phyloP scores from a whole-genome alignment of 2,329 filamentous ascomycete genomes.

The Xylaria sp. region DNA sequence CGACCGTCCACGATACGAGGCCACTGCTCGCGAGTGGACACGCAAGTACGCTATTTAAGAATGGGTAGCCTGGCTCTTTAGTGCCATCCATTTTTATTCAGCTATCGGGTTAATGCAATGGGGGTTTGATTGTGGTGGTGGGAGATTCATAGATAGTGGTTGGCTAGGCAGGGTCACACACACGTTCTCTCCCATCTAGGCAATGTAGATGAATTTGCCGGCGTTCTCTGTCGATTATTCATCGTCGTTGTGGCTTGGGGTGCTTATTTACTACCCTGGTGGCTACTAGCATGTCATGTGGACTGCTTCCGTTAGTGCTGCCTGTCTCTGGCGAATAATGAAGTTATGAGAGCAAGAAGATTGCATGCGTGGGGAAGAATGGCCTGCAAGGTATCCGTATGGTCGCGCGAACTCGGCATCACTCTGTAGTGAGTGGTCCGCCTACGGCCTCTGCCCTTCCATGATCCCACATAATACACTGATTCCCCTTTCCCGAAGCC shows the following conservation, averaged over 20 bases:
- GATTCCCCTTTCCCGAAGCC: conserved; percentile 3
- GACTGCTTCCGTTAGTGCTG: conserved; percentile 19
- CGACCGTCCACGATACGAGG: conserved; percentile 90
- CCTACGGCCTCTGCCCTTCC: conserved; percentile 4
- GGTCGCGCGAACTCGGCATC: not conserved
- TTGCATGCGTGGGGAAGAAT: conserved; percentile 19
- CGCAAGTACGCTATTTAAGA: conserved; percentile 92
- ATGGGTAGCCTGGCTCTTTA: conserved; percentile 1
- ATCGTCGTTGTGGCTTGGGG: conserved; percentile 25
- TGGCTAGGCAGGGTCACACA: conserved; percentile 19
- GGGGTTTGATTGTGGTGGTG: not conserved
- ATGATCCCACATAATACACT: conserved; percentile 18
- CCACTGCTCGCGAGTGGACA: conserved; percentile 96
- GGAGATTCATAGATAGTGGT: conserved; percentile 18
- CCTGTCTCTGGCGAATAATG: conserved; percentile 19
- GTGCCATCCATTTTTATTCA: not conserved
- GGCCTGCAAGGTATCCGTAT: conserved; percentile 3
- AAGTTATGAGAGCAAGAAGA: conserved; percentile 21
- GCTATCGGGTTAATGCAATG: not conserved
- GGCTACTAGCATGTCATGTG: conserved; percentile 19
- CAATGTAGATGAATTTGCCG: conserved; percentile 27
- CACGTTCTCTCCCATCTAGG: conserved; percentile 23
- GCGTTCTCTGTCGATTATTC: conserved; percentile 24
- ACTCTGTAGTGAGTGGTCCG: conserved; percentile 3
- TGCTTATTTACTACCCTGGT: not conserved